Evolutionary conservation across 1,284 basidiomycete genomes (phyloP).

Genomic region (Melampsora americana): DNA sequence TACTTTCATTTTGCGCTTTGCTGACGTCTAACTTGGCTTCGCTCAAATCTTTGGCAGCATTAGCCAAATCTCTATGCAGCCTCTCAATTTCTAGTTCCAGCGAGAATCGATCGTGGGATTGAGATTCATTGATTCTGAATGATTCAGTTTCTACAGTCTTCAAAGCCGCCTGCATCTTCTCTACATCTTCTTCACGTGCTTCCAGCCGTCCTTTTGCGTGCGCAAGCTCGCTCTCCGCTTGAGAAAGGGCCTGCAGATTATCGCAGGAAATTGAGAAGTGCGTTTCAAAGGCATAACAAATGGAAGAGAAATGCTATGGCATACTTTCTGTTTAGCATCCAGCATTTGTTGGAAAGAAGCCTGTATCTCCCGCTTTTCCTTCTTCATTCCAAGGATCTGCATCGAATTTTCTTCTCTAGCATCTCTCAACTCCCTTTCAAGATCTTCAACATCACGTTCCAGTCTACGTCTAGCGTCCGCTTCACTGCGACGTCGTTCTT

Average conservation of each 20-base stretch:
- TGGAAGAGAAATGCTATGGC: constrained; percentile 1
- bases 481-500: constrained; percentile 43
- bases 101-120: constrained; percentile 76
- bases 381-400: constrained; percentile 55
- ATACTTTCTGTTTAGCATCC: constrained; percentile 46
- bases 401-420: constrained; percentile 53
- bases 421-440: constrained; percentile 50
- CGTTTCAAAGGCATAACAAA: constrained; percentile 10
- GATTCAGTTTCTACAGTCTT: constrained; percentile 62
- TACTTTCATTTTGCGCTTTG: constrained; percentile 64
- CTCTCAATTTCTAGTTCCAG: constrained; percentile 87
- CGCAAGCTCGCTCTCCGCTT: constrained; percentile 60
- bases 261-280: constrained; percentile 45
- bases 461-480: constrained; percentile 46
- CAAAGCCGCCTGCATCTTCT: constrained; percentile 69
- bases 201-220: constrained; percentile 62
- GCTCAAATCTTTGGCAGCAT: constrained; percentile 74
- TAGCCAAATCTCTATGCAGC: constrained; percentile 75
- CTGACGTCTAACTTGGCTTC: constrained; percentile 71
- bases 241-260: constrained; percentile 52
- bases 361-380: constrained; percentile 55
- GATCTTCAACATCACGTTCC: constrained; percentile 58
- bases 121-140: constrained; percentile 72
- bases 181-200: constrained; percentile 62
- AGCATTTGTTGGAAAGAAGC: constrained; percentile 54